Evolutionary conservation across 2,329 filamentous ascomycete genomes (phyloP), one percentile per base, ranked within the genome.

Genomic region (Domatiomyces catenatus): DNA sequence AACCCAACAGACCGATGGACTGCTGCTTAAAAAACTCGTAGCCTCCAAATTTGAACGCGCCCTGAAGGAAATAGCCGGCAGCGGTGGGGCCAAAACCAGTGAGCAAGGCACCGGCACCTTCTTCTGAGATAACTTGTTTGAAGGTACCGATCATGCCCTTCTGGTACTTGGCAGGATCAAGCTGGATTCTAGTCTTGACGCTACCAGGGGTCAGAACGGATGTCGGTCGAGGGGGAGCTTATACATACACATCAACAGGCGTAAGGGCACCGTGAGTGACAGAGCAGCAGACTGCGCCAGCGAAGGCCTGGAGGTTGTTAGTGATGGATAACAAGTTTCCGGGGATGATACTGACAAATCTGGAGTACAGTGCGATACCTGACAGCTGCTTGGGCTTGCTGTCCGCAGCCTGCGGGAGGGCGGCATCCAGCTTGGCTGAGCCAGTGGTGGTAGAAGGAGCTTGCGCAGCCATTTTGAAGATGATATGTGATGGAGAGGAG

Each of bases 1-100:
- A 81, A 65, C 87, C 87, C 64, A 93, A 71, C 56, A 75, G 56
- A 75, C 86, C 83, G 71, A 93, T 92, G 66, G 75, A 79, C 73
- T 92, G 84, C 75, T 89, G 80, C 83, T 94, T 93, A 84, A 94
- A 93, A 74, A 93, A 83, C 75, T 94, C 87, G 72, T 94, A 94
- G 69, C 87, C 87, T 70, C 87, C 87, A 70, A 92, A 92, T 75
- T 93, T 93, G 78, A 92, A 81, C 63, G 86, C 84, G 67, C 87
- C 86, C 75, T 94, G 86, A 63, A 94, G 81, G 82, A 93, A 93
- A 76, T 94, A 94, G 70, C 86, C 86, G 59, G 86, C 84, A 61
- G 81, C 81, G 66, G 86, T 93, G 64, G 86, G 87, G 61, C 87
- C 87, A 69, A 81, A 78, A 71, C 86, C 86, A 61, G 87, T 93